Conservation (phyloP, 2,329 filamentous ascomycete species). For the Ceratocystis harringtonii region DNA sequence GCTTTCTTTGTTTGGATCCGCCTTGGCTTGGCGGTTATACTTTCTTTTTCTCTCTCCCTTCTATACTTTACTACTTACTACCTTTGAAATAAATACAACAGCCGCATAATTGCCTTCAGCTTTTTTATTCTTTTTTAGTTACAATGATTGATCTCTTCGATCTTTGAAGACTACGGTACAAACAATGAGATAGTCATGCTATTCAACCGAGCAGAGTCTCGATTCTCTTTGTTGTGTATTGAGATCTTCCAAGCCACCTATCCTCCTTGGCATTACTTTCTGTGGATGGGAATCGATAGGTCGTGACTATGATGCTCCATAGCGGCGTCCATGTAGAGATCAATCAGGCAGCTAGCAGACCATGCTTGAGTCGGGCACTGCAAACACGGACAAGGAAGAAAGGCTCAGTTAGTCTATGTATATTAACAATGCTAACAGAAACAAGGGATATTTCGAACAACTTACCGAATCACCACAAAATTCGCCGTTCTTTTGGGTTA, state of each 20-base stretch:
- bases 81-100: neutral
- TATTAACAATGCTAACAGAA: slow-evolving; percentile 16
- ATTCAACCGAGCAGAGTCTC: neutral
- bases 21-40: neutral
- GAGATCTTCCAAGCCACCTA: neutral
- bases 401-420: neutral
- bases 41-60: neutral
- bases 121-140: no score
- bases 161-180: no score
- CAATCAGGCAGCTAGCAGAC: slow-evolving; percentile 88
- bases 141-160: no score
- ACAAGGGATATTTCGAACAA: slow-evolving; percentile 20
- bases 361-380: slow-evolving; percentile 90
- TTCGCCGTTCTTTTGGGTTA: slow-evolving; percentile 80
- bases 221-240: neutral
- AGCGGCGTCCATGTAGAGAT: slow-evolving; percentile 84
- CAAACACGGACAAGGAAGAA: neutral
- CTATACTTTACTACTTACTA: neutral
- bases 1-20: neutral
- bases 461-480: slow-evolving; percentile 77
- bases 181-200: no score
- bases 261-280: neutral
- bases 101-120: neutral
- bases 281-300: neutral
- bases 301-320: slow-evolving; percentile 30